Conservation (phyloP, 805 yeast genomes). For the Candida silvicultrix region DNA sequence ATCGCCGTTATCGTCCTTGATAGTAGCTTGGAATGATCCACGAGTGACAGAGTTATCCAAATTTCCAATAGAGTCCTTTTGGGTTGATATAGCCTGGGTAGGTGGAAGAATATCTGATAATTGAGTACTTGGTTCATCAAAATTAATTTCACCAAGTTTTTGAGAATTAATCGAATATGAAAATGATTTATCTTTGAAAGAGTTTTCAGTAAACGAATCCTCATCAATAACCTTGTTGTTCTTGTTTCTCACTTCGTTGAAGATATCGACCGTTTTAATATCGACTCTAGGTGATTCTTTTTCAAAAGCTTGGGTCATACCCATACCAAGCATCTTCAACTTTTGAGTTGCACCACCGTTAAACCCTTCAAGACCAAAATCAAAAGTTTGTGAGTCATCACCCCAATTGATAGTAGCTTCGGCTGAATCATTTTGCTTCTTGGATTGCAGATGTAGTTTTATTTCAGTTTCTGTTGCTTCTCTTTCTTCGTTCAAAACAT, state of each 20-base stretch:
- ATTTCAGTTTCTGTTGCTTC: neutral
- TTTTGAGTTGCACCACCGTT: conserved; percentile 5
- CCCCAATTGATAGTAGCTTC: conserved; percentile 5
- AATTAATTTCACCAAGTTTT: neutral
- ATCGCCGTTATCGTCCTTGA: neutral
- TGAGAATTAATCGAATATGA: neutral
- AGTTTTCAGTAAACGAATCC: neutral
- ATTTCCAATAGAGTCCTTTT: neutral
- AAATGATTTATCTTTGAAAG: neutral
- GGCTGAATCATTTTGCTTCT: neutral
- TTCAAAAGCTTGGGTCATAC: conserved; percentile 19
- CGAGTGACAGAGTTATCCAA: neutral
- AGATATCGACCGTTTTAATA: conserved; percentile 4
- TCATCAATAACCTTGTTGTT: conserved; percentile 5
- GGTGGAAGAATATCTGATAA: neutral
- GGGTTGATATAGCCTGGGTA: neutral
- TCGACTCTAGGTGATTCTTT: conserved; percentile 9
- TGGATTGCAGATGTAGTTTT: neutral
- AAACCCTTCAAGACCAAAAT: neutral
- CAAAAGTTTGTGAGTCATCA: neutral
- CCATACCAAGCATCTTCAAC: conserved; percentile 9
- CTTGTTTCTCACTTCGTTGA: conserved; percentile 11
- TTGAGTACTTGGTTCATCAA: neutral
- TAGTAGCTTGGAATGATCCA: conserved; percentile 1
- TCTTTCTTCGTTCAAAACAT: neutral